A percentile compares a stretch with the other conserved stretches of the same genome.
These are phyloP conservation scores for Paxillus involutus DNA, from an alignment of 768 basidiomycete species.

Conservation along the genomic window DNA sequence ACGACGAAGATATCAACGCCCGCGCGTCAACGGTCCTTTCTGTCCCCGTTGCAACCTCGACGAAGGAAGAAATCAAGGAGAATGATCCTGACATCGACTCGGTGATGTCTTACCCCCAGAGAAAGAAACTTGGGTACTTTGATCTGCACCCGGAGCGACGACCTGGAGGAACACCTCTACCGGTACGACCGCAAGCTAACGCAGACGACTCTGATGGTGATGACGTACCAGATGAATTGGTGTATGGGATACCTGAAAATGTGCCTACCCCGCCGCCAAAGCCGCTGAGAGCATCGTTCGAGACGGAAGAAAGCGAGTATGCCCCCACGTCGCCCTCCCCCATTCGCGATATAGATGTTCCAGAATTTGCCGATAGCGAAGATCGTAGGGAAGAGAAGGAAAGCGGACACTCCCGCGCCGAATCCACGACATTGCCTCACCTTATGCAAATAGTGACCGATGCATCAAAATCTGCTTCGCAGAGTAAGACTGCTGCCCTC, in stretches of 20 bases:
- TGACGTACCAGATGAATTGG: slow-evolving; percentile 34
- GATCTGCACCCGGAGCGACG: slow-evolving; percentile 77
- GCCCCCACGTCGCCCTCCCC: slow-evolving; percentile 30
- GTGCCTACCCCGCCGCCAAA: slow-evolving; percentile 17
- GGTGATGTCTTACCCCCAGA: slow-evolving; percentile 35
- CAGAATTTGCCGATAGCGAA: slow-evolving; percentile 27
- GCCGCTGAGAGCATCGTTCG: slow-evolving; percentile 30
- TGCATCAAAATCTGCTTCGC: slow-evolving; percentile 19
- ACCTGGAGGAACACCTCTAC: slow-evolving; percentile 26
- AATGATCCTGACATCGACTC: slow-evolving; percentile 47
- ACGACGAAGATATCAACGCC: slow-evolving; percentile 38
- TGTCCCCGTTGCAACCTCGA: neutral
- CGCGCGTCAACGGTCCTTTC: slow-evolving; percentile 20
- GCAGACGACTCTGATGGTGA: slow-evolving; percentile 35
- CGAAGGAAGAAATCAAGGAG: slow-evolving; percentile 40
- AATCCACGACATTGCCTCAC: slow-evolving; percentile 29
- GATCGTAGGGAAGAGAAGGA: slow-evolving; percentile 22
- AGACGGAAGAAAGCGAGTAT: slow-evolving; percentile 34
- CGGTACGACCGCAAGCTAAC: slow-evolving; percentile 27
- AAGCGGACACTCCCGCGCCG: slow-evolving; percentile 23
- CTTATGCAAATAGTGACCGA: slow-evolving; percentile 10
- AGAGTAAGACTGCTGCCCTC: slow-evolving; percentile 71
- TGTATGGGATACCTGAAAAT: slow-evolving; percentile 29
- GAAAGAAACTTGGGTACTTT: slow-evolving; percentile 63
- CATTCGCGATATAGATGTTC: slow-evolving; percentile 29